Evolutionary conservation across 2,329 filamentous ascomycete genomes (phyloP).

Genomic region (Pseudopithomyces maydicus): DNA sequence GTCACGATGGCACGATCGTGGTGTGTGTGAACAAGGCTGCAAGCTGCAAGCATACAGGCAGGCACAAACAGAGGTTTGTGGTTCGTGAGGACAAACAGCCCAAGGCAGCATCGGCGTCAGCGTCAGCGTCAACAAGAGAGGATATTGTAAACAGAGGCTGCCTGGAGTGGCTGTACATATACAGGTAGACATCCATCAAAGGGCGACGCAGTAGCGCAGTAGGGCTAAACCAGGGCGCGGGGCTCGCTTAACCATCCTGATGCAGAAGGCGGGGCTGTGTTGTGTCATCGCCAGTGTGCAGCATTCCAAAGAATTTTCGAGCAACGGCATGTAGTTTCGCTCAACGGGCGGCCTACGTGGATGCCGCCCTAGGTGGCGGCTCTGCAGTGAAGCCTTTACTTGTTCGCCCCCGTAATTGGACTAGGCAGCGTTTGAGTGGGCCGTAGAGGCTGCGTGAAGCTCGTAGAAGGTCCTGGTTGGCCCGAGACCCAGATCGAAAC

Average conservation of each 20-base stretch:
- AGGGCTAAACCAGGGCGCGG: constrained; percentile 6
- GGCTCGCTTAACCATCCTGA: constrained; percentile 9
- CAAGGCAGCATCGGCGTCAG: too few species aligned
- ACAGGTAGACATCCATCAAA: background rate
- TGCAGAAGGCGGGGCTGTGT: constrained; percentile 5
- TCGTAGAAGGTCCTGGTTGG: constrained; percentile 24
- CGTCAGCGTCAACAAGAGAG: background rate
- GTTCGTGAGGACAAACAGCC: too few species aligned
- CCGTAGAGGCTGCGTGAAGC: constrained; percentile 22
- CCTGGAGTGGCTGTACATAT: background rate
- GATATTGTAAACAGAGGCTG: background rate
- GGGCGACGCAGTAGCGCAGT: background rate
- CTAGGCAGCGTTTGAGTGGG: constrained; percentile 19
- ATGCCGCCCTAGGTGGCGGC: constrained; percentile 2
- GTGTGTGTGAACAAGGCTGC: background rate
- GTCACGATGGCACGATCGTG: background rate
- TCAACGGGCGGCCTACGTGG: constrained; percentile 3
- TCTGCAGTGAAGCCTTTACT: background rate
- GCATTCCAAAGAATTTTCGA: constrained; percentile 5
- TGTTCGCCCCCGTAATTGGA: constrained; percentile 8
- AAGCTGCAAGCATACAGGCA: background rate
- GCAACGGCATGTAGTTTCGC: background rate
- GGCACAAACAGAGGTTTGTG: background rate
- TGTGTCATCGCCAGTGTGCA: constrained; percentile 3
- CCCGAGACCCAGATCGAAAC: constrained; percentile 20